These are phyloP conservation scores for Blastocystis sp. DNA, from an alignment of 352 stramenopile species.

Conservation along the genomic window DNA sequence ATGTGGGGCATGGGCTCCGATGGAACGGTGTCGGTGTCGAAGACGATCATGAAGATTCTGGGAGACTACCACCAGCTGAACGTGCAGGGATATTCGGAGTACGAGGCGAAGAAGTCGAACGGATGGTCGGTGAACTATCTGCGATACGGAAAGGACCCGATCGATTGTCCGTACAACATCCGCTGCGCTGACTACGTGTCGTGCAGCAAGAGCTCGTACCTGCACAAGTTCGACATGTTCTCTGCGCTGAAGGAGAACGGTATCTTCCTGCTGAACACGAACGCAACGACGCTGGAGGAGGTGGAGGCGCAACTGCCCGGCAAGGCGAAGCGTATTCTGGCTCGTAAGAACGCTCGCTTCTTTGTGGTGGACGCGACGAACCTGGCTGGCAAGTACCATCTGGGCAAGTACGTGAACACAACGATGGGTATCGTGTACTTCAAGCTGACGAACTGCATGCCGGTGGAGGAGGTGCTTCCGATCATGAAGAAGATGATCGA, in stretches of 20 bases:
- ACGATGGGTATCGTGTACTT: slow-evolving; percentile 65
- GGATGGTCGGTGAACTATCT: slow-evolving; percentile 64
- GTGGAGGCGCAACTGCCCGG: slow-evolving; percentile 62
- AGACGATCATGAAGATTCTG: slow-evolving; percentile 66
- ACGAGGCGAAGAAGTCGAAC: slow-evolving; percentile 66
- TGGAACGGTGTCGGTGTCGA: slow-evolving; percentile 65
- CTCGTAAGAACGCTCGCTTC: slow-evolving; percentile 60
- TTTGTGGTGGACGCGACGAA: slow-evolving; percentile 62
- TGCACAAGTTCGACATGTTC: slow-evolving; percentile 66
- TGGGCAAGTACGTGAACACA: slow-evolving; percentile 65
- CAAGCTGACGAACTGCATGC: slow-evolving; percentile 62
- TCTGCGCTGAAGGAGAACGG: slow-evolving; percentile 63
- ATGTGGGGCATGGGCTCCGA: slow-evolving; percentile 75
- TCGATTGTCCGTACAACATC: slow-evolving; percentile 60
- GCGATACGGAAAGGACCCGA: slow-evolving; percentile 61
- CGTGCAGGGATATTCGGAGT: slow-evolving; percentile 67
- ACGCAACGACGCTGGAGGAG: slow-evolving; percentile 61
- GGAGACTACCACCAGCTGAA: slow-evolving; percentile 62
- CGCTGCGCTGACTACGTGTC: slow-evolving; percentile 63
- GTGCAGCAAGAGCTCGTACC: slow-evolving; percentile 65
- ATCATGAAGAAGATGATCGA: slow-evolving; percentile 63
- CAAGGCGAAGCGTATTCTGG: slow-evolving; percentile 63
- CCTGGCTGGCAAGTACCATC: slow-evolving; percentile 62
- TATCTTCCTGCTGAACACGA: slow-evolving; percentile 66
- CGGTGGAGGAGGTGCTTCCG: slow-evolving; percentile 62